A percentile compares a stretch with the other conserved stretches of the same genome.
These are phyloP conservation scores for Arbutus unedo DNA, from an alignment of 148 eudicot species.

Conservation along the genomic window DNA sequence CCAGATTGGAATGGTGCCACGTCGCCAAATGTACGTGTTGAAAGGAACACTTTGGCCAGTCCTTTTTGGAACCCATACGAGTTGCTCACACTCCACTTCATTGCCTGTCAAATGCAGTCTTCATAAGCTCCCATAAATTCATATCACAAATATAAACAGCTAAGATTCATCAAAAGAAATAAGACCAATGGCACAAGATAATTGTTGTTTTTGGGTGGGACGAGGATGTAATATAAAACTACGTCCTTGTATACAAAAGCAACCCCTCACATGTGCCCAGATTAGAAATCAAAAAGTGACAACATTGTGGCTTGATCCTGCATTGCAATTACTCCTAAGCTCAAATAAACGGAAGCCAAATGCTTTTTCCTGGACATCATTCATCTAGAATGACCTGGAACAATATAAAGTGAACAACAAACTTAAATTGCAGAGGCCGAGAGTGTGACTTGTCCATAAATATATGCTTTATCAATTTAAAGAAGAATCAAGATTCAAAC, in stretches of 20 bases:
- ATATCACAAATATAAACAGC: constrained; percentile 12
- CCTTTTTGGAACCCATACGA: constrained; percentile 87
- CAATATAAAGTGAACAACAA: background rate
- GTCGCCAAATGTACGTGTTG: constrained; percentile 89
- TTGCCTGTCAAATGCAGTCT: constrained; percentile 54
- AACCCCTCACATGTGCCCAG: background rate
- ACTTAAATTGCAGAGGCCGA: background rate
- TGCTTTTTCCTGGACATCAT: background rate
- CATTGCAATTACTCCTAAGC: background rate
- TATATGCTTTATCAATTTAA: constrained; percentile 7
- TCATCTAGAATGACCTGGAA: background rate
- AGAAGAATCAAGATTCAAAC: background rate
- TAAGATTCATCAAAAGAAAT: constrained; percentile 3
- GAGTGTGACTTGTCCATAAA: background rate
- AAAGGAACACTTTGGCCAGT: constrained; percentile 83
- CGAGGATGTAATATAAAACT: background rate
- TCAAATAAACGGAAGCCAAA: background rate
- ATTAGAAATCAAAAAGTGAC: background rate
- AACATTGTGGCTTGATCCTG: background rate
- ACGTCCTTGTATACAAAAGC: background rate
- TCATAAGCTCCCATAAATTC: constrained; percentile 13
- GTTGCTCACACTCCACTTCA: constrained; percentile 99
- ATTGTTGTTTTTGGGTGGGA: background rate
- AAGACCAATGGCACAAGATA: background rate
- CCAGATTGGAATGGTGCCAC: constrained; percentile 98